Percentiles rank a stretch among this genome's conserved stretches.
These are phyloP conservation scores for Mycena rebaudengoi DNA, from an alignment of 768 basidiomycete genomes.

Conservation along the genomic window DNA sequence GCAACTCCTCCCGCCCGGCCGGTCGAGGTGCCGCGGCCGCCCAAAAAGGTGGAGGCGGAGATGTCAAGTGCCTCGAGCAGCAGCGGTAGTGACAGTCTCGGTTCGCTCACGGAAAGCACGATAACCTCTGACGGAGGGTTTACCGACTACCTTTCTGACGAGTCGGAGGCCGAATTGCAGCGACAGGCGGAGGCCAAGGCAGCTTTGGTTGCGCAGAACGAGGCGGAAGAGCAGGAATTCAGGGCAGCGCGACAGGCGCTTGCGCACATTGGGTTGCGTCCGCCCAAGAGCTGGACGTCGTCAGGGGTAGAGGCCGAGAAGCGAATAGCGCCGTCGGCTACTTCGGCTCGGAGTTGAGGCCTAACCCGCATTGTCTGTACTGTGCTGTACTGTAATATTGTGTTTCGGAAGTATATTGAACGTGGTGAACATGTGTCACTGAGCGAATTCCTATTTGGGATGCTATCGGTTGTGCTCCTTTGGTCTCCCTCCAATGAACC, in stretches of 20 bases:
- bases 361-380: not conserved
- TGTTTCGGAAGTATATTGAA: too few relatives aligned
- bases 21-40: conserved; percentile 27
- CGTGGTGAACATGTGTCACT: too few relatives aligned
- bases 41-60: conserved; percentile 43
- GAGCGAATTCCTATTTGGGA: not conserved
- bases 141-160: conserved; percentile 91
- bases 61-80: conserved; percentile 63
- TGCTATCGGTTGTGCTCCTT: not conserved
- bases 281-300: conserved; percentile 49
- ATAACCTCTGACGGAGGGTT: conserved; percentile 88
- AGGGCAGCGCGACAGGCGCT: conserved; percentile 83
- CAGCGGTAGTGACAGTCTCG: conserved; percentile 70
- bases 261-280: conserved; percentile 75
- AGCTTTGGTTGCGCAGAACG: conserved; percentile 79
- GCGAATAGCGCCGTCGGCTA: conserved; percentile 16
- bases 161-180: conserved; percentile 90
- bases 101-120: conserved; percentile 76
- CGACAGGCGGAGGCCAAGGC: conserved; percentile 86
- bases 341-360: conserved; percentile 18
- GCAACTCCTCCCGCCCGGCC: conserved; percentile 30
- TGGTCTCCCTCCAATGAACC: conserved; percentile 68
- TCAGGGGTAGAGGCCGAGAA: conserved; percentile 2
- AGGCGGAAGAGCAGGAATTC: conserved; percentile 84
- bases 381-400: conserved; percentile 10